Conservation (phyloP, 768 basidiomycete genomes). For the Coprinopsis sp. region DNA sequence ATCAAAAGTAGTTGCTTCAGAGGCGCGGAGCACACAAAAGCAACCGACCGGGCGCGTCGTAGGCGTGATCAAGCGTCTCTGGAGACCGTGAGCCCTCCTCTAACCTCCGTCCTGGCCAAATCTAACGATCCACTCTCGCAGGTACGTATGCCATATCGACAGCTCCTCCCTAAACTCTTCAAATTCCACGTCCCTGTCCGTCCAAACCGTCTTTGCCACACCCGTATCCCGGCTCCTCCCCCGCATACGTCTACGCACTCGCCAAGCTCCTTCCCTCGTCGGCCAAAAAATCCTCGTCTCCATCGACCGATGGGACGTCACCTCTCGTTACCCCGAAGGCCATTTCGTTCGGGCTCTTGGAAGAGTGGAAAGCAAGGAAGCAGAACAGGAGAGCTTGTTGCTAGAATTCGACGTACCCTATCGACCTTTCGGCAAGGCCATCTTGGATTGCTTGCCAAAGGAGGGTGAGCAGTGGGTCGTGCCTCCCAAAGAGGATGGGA, state of each 20-base stretch:
- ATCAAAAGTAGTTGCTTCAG: slow-evolving; percentile 35
- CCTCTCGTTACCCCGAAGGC: slow-evolving; percentile 91
- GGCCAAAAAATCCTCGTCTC: slow-evolving; percentile 95
- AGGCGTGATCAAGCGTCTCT: slow-evolving; percentile 91
- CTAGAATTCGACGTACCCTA: slow-evolving; percentile 96
- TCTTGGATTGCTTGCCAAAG: slow-evolving; percentile 81
- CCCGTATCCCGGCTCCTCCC: slow-evolving; percentile 90
- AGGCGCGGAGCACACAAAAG: slow-evolving; percentile 47
- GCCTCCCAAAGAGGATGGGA: slow-evolving; percentile 56
- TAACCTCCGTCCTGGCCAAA: slow-evolving; percentile 5
- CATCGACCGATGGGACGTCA: slow-evolving; percentile 87
- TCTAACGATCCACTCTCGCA: slow-evolving; percentile 21
- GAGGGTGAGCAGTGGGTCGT: slow-evolving; percentile 95
- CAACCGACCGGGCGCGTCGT: slow-evolving; percentile 92
- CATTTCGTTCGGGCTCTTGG: slow-evolving; percentile 95
- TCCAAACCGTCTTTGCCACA: slow-evolving; percentile 91
- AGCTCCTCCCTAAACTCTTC: slow-evolving; percentile 79
- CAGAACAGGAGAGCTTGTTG: slow-evolving; percentile 89
- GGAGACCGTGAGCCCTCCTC: slow-evolving; percentile 70
- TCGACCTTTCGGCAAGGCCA: slow-evolving; percentile 92
- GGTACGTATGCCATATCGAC: slow-evolving; percentile 95
- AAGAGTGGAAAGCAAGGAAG: slow-evolving; percentile 89
- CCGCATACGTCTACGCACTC: slow-evolving; percentile 89
- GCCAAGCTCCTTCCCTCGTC: slow-evolving; percentile 84
- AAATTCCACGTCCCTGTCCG: slow-evolving; percentile 71